Evolutionary conservation across 192 early-diverging fungal genomes (phyloP).

Genomic region (Allomyces macrogynus): DNA sequence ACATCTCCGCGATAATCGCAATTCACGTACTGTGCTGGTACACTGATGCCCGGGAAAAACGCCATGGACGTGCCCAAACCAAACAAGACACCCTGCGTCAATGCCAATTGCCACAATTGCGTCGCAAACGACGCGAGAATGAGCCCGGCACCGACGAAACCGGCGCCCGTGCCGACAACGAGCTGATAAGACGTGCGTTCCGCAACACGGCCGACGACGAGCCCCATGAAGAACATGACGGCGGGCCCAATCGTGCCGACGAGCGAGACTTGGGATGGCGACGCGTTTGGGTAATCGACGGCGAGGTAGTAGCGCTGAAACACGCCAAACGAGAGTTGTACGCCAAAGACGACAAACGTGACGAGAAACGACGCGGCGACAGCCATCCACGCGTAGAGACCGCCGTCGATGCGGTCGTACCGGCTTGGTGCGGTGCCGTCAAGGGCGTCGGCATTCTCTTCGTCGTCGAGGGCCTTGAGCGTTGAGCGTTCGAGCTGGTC

Average conservation of each 20-base stretch:
- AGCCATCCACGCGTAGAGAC: background rate
- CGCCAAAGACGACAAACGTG: background rate
- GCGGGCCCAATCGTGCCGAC: conserved; percentile 22
- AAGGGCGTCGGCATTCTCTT: background rate
- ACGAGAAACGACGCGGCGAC: background rate
- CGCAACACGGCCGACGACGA: conserved; percentile 10
- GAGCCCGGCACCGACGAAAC: conserved; percentile 2
- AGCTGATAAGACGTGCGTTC: too few relatives aligned
- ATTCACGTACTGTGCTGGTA: conserved; percentile 6
- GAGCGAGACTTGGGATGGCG: conserved; percentile 15
- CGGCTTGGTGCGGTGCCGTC: background rate
- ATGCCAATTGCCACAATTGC: conserved; percentile 21
- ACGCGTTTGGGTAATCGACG: conserved; percentile 9
- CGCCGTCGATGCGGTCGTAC: background rate
- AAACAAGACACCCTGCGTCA: conserved; percentile 24
- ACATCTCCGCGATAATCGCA: conserved; percentile 15
- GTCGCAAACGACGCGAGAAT: conserved; percentile 24
- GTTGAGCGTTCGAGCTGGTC: too few relatives aligned
- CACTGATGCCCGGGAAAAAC: background rate
- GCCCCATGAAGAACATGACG: conserved; percentile 16
- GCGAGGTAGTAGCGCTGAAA: conserved; percentile 10
- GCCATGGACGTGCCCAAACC: conserved; percentile 16
- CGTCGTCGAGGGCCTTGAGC: background rate
- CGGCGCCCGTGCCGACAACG: too few relatives aligned
- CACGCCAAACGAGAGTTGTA: background rate